A percentile compares a stretch with the other conserved stretches of the same genome.
phyloP scores from a whole-genome alignment of 225 moss, liverwort and hornwort species.

The Straminergon stramineum region DNA sequence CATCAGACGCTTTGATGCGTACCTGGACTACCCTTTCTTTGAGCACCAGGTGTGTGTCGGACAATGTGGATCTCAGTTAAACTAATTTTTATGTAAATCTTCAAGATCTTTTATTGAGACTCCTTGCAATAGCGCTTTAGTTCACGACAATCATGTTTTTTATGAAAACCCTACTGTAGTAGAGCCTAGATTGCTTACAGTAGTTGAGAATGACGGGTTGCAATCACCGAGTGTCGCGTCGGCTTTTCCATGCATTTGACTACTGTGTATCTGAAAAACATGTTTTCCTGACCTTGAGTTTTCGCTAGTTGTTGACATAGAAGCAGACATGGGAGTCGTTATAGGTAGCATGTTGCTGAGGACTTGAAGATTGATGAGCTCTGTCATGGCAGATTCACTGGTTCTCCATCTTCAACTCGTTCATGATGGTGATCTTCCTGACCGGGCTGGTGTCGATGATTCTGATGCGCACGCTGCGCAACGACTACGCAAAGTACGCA shows the following conservation, averaged over 20 bases:
- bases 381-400: constrained; percentile 75
- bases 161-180: not conserved
- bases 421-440: constrained; percentile 99
- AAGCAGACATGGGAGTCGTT: not conserved
- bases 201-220: not conserved
- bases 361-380: constrained; percentile 5
- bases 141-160: not conserved
- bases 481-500: constrained; percentile 99
- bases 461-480: constrained; percentile 95
- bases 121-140: not conserved
- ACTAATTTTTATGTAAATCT: not conserved
- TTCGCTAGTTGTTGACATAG: not conserved
- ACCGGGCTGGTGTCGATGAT: constrained; percentile 99
- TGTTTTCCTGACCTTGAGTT: not conserved
- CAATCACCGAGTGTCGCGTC: not conserved
- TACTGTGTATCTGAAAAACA: not conserved
- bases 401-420: constrained; percentile 99
- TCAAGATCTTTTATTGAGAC: not conserved
- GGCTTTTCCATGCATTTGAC: not conserved
- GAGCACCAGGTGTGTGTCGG: constrained; percentile 80
- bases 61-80: not conserved
- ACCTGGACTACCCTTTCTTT: constrained; percentile 95
- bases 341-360: not conserved
- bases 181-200: not conserved
- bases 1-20: constrained; percentile 88